Conservation (phyloP, 306 rosid species). For the Vigna radiata region DNA sequence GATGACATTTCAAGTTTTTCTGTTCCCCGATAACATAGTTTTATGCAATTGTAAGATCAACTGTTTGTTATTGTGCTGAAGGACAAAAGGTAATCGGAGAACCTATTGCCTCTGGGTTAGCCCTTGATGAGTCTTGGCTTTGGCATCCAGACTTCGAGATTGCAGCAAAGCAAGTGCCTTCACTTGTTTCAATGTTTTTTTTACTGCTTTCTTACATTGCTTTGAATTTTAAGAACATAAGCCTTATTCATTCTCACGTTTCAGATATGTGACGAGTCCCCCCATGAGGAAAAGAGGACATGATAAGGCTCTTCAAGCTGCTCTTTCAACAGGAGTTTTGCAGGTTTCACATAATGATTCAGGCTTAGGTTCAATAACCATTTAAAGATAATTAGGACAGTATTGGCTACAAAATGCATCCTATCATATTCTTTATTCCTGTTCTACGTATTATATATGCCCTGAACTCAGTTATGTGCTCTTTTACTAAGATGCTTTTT, state of each 20-base stretch:
- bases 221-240: constrained; percentile 39
- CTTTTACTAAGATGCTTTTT: constrained; percentile 9
- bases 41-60: neutral
- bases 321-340: constrained; percentile 79
- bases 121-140: constrained; percentile 87
- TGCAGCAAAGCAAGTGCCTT: constrained; percentile 74
- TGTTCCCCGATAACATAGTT: neutral
- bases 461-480: neutral
- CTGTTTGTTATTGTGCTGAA: constrained; percentile 45
- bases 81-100: constrained; percentile 90
- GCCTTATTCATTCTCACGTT: constrained; percentile 34
- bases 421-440: neutral
- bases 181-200: constrained; percentile 24
- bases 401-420: constrained; percentile 12
- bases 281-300: constrained; percentile 87
- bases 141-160: constrained; percentile 88
- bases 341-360: constrained; percentile 64
- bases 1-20: neutral
- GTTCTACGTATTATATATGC: neutral
- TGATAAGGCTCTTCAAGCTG: constrained; percentile 89
- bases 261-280: constrained; percentile 98
- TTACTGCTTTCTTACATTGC: constrained; percentile 21
- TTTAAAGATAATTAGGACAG: constrained; percentile 34
- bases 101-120: constrained; percentile 85
- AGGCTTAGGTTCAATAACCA: constrained; percentile 33